phyloP scores from a whole-genome alignment of 352 stramenopile species.

The Phytophthora nicotianae region DNA sequence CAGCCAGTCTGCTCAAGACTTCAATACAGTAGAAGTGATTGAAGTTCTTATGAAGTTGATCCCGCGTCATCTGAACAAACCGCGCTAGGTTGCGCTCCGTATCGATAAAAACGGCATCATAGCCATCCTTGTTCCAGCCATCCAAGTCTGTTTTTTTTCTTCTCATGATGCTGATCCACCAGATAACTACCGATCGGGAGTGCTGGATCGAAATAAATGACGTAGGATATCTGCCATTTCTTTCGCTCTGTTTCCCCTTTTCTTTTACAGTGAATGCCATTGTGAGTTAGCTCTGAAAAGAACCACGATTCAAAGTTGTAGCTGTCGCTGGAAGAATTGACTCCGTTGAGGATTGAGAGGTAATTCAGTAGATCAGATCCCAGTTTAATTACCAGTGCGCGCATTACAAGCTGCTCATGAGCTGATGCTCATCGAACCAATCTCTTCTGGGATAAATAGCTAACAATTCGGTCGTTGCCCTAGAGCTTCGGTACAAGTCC shows the following conservation, averaged over 20 bases:
- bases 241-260: neutral
- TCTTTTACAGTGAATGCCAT: neutral
- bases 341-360: neutral
- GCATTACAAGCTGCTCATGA: neutral
- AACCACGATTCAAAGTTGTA: neutral
- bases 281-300: neutral
- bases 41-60: neutral
- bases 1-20: neutral
- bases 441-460: neutral
- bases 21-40: neutral
- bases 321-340: neutral
- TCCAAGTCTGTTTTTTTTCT: neutral
- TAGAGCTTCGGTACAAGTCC: neutral
- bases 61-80: neutral
- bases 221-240: neutral
- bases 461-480: neutral
- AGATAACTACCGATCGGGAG: neutral
- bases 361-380: too few relatives aligned
- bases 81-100: neutral
- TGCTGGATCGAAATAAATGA: neutral
- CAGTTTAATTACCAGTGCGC: neutral
- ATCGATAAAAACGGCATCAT: constrained; percentile 1
- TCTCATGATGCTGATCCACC: too few relatives aligned
- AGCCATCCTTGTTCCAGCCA: neutral
- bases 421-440: neutral